Conservation (phyloP, 208 protist species). For the Leishmania braziliensis region DNA sequence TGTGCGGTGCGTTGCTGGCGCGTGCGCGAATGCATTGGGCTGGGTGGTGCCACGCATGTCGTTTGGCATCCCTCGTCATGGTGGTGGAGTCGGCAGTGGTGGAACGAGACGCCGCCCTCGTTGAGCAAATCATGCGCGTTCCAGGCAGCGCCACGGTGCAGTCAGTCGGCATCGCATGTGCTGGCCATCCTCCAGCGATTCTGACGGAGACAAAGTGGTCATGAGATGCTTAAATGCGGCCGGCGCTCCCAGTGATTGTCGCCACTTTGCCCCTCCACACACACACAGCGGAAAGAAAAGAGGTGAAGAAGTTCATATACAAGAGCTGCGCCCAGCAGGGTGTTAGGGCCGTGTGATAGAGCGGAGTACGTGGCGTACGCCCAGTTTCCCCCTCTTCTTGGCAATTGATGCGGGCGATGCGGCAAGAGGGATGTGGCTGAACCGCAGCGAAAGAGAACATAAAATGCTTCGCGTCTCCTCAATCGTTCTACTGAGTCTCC, state of each 20-base stretch:
- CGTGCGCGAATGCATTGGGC: constrained; percentile 32
- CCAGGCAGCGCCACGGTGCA: constrained; percentile 27
- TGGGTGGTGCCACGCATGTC: constrained; percentile 57
- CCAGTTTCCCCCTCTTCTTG: not conserved
- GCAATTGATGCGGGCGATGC: not conserved
- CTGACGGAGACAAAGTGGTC: not conserved
- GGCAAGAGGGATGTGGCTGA: not conserved
- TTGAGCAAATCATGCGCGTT: constrained; percentile 50
- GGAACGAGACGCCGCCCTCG: constrained; percentile 32
- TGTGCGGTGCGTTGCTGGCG: constrained; percentile 38
- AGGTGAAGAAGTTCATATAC: not conserved
- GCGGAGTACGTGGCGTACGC: not conserved
- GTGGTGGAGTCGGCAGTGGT: constrained; percentile 55
- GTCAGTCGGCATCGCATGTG: constrained; percentile 24
- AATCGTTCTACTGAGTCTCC: not conserved
- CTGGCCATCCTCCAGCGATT: constrained; percentile 24
- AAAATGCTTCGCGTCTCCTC: not conserved
- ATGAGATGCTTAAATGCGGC: not conserved
- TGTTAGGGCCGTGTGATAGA: not conserved
- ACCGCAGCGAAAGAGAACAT: not conserved
- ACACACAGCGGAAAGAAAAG: not conserved
- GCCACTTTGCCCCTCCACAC: not conserved
- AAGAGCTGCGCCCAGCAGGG: not conserved
- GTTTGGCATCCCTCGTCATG: constrained; percentile 36
- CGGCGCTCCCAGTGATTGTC: not conserved